phyloP scores from a whole-genome alignment of 2,329 filamentous ascomycete species.

The Alternaria sp. region DNA sequence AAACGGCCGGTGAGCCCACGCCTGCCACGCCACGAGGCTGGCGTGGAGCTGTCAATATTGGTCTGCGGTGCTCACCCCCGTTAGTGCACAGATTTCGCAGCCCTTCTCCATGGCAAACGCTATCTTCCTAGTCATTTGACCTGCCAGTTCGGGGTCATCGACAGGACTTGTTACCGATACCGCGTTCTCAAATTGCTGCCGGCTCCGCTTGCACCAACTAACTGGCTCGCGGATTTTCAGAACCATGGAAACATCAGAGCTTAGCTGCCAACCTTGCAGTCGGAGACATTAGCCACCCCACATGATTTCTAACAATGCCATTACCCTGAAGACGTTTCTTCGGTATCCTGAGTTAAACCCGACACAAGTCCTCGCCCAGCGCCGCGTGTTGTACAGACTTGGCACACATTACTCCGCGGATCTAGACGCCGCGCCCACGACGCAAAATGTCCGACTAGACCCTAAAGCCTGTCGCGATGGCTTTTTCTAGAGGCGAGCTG shows the following conservation, averaged over 20 bases:
- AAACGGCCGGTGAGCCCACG: constrained; percentile 1
- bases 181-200: constrained; percentile 3
- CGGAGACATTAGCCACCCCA: background rate
- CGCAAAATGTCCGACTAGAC: constrained; percentile 3
- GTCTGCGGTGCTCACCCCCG: background rate
- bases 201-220: constrained; percentile 5
- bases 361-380: background rate
- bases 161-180: background rate
- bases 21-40: constrained; percentile 3
- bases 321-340: background rate
- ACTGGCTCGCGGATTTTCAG: background rate
- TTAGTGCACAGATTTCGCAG: constrained; percentile 1
- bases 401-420: background rate
- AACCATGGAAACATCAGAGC: background rate
- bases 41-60: constrained; percentile 5
- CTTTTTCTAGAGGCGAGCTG: constrained; percentile 8
- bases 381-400: background rate
- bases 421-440: constrained; percentile 1
- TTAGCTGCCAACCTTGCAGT: background rate
- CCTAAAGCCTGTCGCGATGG: constrained; percentile 2
- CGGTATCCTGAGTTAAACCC: background rate
- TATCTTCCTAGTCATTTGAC: constrained; percentile 4
- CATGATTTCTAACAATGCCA: background rate
- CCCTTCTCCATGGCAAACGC: background rate
- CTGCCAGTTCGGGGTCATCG: constrained; percentile 4